Evolutionary conservation across 2,329 filamentous ascomycete genomes (phyloP).

Genomic region (Claviceps purpurea): DNA sequence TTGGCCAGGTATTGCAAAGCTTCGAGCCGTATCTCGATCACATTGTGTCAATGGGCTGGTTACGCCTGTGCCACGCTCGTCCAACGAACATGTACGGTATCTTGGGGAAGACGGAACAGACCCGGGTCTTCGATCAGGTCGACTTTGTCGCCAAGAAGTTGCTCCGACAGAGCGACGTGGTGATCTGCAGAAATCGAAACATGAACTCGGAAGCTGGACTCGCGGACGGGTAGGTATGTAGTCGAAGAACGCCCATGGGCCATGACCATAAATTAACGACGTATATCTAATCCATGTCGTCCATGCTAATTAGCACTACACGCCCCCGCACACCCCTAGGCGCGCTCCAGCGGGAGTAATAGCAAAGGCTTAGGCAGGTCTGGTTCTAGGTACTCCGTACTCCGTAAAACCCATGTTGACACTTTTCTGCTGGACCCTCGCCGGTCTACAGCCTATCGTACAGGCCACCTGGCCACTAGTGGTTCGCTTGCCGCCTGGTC

Average conservation of each 20-base stretch:
- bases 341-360: neutral
- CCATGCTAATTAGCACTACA: neutral
- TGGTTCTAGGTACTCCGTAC: neutral
- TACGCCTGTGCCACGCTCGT: neutral
- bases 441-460: too few species aligned
- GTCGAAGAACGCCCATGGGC: neutral
- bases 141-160: neutral
- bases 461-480: neutral
- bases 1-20: neutral
- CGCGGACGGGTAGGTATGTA: neutral
- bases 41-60: neutral
- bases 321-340: neutral
- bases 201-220: neutral
- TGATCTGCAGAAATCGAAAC: neutral
- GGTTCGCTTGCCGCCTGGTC: neutral
- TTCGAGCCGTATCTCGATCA: neutral
- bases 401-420: neutral
- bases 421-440: neutral
- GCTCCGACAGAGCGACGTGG: neutral
- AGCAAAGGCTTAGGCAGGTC: neutral
- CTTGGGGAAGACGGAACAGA: neutral
- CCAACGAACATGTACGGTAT: neutral
- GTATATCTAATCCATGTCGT: neutral
- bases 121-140: neutral
- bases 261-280: neutral